Conservation (phyloP, 2,329 filamentous ascomycete genomes). For the Trichophaea hybrida region DNA sequence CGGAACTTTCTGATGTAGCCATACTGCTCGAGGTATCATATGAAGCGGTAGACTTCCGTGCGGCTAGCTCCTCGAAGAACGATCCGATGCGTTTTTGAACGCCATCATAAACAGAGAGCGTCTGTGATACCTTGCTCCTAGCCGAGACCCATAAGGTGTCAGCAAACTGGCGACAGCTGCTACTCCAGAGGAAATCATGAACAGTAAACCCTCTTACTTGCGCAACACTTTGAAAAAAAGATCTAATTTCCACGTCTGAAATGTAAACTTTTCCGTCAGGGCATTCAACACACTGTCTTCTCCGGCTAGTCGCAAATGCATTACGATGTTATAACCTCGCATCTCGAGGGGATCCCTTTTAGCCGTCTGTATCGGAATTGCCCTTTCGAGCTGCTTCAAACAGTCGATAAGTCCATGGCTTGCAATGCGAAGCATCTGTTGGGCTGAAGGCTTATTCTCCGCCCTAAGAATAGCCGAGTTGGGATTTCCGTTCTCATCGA, state of each 20-base stretch:
- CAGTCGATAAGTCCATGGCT: constrained; percentile 6
- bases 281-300: background rate
- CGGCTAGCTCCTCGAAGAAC: constrained; percentile 6
- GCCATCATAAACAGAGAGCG: background rate
- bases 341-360: background rate
- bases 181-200: background rate
- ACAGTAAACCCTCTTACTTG: constrained; percentile 5
- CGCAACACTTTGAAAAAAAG: constrained; percentile 11
- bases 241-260: constrained; percentile 15
- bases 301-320: background rate
- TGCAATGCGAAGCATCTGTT: constrained; percentile 9
- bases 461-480: constrained; percentile 4
- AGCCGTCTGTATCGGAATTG: background rate
- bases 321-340: constrained; percentile 4
- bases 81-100: constrained; percentile 2
- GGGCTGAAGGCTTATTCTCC: constrained; percentile 3
- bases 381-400: background rate
- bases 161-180: background rate
- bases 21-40: background rate
- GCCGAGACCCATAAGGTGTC: background rate
- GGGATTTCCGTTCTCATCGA: constrained; percentile 7
- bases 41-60: constrained; percentile 1
- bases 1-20: background rate
- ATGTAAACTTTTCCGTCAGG: constrained; percentile 2
- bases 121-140: constrained; percentile 10